A percentile compares a stretch with the other conserved stretches of the same genome.
phyloP scores from a whole-genome alignment of 148 eudicot genomes.

The Mesembryanthemum crystallinum region DNA sequence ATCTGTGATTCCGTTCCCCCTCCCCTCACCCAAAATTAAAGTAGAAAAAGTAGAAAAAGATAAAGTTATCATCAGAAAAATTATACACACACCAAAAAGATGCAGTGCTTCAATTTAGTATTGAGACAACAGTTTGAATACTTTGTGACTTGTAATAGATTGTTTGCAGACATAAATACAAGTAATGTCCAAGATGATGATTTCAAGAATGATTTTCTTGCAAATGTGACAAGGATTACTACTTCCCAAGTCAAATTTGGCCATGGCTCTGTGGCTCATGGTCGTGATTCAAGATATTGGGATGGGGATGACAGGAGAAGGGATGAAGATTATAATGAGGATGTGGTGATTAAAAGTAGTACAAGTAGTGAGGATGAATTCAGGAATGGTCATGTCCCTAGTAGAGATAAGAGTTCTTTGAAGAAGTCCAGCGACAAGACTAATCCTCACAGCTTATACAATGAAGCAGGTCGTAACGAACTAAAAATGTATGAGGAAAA shows the following conservation, averaged over 20 bases:
- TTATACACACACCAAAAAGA: not conserved
- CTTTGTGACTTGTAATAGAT: constrained; percentile 24
- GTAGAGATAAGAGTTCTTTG: constrained; percentile 24
- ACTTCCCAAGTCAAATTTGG: constrained; percentile 63
- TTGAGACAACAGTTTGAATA: constrained; percentile 13
- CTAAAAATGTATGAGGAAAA: constrained; percentile 78
- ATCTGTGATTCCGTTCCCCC: too few species aligned
- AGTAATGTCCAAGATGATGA: constrained; percentile 49
- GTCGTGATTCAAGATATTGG: constrained; percentile 96
- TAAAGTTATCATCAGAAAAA: too few species aligned
- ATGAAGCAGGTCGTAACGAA: constrained; percentile 96
- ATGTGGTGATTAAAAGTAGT: constrained; percentile 42
- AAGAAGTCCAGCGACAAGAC: constrained; percentile 33
- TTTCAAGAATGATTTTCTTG: constrained; percentile 68
- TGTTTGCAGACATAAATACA: constrained; percentile 50
- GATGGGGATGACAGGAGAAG: constrained; percentile 96
- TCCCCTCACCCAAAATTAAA: not conserved
- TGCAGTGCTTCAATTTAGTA: not conserved
- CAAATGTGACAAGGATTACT: constrained; percentile 69
- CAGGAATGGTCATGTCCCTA: constrained; percentile 32
- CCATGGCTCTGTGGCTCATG: constrained; percentile 67
- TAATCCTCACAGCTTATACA: constrained; percentile 60
- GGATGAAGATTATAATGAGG: constrained; percentile 91
- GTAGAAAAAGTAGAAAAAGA: not conserved
- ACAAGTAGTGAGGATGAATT: constrained; percentile 35